phyloP scores from a whole-genome alignment of 345 rosid genomes.

The Draba incana region DNA sequence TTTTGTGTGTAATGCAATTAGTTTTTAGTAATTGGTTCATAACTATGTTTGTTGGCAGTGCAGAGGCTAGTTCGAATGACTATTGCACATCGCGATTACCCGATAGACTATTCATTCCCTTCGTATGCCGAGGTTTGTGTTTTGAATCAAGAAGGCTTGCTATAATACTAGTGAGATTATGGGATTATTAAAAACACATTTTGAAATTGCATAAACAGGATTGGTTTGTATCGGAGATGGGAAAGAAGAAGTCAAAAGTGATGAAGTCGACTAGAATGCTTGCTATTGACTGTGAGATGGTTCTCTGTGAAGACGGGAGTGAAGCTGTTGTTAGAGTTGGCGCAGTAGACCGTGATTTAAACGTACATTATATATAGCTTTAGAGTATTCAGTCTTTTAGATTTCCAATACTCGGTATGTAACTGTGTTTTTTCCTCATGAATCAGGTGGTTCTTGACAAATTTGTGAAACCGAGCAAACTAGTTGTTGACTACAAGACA shows the following conservation, averaged over 20 bases:
- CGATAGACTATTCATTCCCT: slow-evolving; percentile 59
- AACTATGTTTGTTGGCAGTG: slow-evolving; percentile 53
- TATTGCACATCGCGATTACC: slow-evolving; percentile 55
- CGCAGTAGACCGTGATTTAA: slow-evolving; percentile 69
- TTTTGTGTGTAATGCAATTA: no score
- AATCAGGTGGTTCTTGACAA: slow-evolving; percentile 80
- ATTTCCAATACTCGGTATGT: not conserved
- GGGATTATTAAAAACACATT: not conserved
- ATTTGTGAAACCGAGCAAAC: slow-evolving; percentile 68
- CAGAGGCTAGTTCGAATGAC: slow-evolving; percentile 83
- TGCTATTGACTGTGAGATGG: slow-evolving; percentile 99
- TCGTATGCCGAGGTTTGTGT: slow-evolving; percentile 60
- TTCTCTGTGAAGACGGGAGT: slow-evolving; percentile 86
- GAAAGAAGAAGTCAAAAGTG: slow-evolving; percentile 52
- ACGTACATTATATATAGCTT: slow-evolving; percentile 46
- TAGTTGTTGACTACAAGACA: slow-evolving; percentile 68
- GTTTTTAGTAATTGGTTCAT: slow-evolving; percentile 21
- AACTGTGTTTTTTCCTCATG: slow-evolving; percentile 10
- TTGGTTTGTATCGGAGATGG: slow-evolving; percentile 63
- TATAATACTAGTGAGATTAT: not conserved
- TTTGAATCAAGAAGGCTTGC: slow-evolving; percentile 1
- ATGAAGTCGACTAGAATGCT: slow-evolving; percentile 51
- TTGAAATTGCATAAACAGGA: slow-evolving; percentile 47
- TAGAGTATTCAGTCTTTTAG: not conserved
- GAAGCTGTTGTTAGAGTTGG: slow-evolving; percentile 85